Evolutionary conservation across 129 eudicot genomes (phyloP), one percentile per base, ranked within the genome.

Genomic region (Rutidosis leptorrhynchoides): DNA sequence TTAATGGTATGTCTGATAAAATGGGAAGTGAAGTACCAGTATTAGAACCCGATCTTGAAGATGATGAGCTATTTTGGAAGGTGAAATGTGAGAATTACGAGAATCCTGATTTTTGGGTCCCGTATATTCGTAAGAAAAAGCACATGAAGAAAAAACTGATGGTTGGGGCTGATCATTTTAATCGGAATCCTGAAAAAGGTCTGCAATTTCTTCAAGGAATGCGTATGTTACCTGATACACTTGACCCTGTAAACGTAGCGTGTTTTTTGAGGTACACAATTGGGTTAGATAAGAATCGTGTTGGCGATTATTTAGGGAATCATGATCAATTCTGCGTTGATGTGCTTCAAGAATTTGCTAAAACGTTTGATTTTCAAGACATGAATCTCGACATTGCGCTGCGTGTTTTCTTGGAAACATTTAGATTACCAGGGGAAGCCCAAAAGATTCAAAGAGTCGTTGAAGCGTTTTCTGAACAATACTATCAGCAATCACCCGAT

Each of bases 391-490:
- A 88, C 71, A 83, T 74, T n/a, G 96, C 96, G 30, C 71, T 88
- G 76, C 85, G 92, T 51, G 72, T 85, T 22, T 85, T 88, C 74
- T 57, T 88, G 78, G 89, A 82, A 67, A 85, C 89, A 52, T 88
- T 88, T 54, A 65, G 89, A 49, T 70, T 88, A 70, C 96, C 96
- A 24, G 92, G 96, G 12, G 96, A 88, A 73, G 70, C 96, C 60
- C 96, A 88, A 73, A 88, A 88, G 83, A 88, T 88, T 15, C 89
- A 84, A 27, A 73, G 96, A 67, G 84, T 88, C 15, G 82, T 88
- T 29, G 96, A 88, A 69, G 91, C 88, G 11, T 88, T 88, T 67
- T 71, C 96, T 2, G 89, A 80, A 64, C 71, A 85, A 75, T 88
- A 82, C 29, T 88, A 65, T 74, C 79, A 84, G 40, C 86, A 85